Conservation (phyloP, 2,329 filamentous ascomycete genomes). For the Pseudophaeomoniella oleicola region DNA sequence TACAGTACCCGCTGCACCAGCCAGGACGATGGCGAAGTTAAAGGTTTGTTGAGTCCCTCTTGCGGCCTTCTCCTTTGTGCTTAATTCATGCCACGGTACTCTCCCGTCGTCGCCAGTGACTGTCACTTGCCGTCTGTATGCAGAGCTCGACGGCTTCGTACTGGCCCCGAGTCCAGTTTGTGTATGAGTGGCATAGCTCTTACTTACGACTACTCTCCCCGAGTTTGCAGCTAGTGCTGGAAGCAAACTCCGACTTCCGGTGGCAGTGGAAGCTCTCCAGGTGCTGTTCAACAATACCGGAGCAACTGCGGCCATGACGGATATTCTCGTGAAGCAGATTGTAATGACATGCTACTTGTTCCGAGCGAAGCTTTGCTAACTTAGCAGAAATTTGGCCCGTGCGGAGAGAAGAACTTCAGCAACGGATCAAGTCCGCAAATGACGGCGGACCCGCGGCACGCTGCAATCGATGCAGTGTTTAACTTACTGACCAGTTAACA, state of each 20-base stretch:
- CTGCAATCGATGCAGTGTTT: too few species aligned
- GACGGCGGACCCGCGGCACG: too few species aligned
- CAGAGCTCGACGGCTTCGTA: constrained; percentile 20
- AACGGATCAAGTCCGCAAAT: too few species aligned
- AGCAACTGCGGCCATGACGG: background rate
- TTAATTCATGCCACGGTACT: constrained; percentile 68
- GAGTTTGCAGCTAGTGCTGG: background rate
- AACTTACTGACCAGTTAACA: too few species aligned
- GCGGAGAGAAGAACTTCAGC: background rate
- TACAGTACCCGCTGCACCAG: constrained; percentile 65
- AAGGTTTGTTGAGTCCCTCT: constrained; percentile 81
- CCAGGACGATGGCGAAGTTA: constrained; percentile 65
- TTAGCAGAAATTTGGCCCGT: background rate
- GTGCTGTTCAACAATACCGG: background rate
- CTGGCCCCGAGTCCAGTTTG: constrained; percentile 21
- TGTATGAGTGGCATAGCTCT: constrained; percentile 43
- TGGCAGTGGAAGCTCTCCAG: background rate
- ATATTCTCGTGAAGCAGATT: background rate
- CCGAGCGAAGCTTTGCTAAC: background rate
- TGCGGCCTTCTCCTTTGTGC: constrained; percentile 60
- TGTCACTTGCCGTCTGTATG: constrained; percentile 55
- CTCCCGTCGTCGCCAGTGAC: constrained; percentile 74
- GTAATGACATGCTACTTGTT: background rate
- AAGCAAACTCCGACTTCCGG: background rate
- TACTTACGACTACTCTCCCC: background rate